Evolutionary conservation across 306 rosid species (phyloP).

Genomic region (Fagus sylvatica): DNA sequence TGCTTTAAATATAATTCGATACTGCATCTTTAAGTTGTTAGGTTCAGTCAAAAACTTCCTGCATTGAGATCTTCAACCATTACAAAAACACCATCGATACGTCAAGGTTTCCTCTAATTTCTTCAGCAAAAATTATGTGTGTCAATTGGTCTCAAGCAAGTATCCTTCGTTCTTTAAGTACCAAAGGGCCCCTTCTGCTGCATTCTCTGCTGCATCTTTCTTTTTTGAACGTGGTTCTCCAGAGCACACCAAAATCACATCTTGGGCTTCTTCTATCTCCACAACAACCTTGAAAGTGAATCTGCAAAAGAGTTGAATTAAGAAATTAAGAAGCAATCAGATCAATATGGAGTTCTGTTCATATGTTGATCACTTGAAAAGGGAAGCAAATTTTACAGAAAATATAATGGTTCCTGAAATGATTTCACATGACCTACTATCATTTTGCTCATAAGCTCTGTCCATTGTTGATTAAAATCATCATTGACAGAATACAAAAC

Average conservation of each 20-base stretch:
- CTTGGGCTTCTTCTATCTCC: conserved; percentile 60
- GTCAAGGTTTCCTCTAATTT: not conserved
- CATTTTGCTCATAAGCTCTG: no score
- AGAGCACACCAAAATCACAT: conserved; percentile 47
- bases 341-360: conserved; percentile 13
- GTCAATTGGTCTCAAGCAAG: conserved; percentile 7
- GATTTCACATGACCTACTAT: not conserved
- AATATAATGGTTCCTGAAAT: not conserved
- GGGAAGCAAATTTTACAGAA: not conserved
- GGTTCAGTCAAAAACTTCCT: not conserved
- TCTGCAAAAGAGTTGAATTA: conserved; percentile 36
- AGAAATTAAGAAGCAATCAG: not conserved
- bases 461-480: no score
- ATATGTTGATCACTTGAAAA: not conserved
- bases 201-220: conserved; percentile 78
- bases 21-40: not conserved
- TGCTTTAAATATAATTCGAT: not conserved
- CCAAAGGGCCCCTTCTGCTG: conserved; percentile 89
- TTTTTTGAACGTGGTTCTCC: conserved; percentile 55
- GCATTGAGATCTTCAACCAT: not conserved
- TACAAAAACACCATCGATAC: not conserved
- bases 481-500: no score
- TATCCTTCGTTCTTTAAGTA: conserved; percentile 58
- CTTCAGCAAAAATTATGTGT: not conserved
- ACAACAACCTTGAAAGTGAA: conserved; percentile 64